Evolutionary conservation across 257 asterid species (phyloP), one percentile per base, ranked within the genome.

Genomic region (Mentha longifolia): DNA sequence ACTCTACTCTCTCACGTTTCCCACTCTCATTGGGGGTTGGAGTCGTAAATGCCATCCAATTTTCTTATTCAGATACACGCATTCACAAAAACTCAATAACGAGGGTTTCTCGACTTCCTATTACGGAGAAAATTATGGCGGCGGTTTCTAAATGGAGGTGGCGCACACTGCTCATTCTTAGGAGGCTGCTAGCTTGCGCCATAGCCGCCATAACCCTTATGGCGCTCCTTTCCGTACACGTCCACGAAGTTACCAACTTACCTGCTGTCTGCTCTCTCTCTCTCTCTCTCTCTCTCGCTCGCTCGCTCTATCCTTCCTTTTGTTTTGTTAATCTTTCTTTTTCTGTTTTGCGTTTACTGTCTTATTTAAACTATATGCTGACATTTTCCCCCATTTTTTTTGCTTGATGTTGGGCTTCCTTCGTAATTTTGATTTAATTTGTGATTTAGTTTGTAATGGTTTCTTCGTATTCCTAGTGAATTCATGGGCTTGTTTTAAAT

Each of bases 111-210:
- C 52, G 50, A 57, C 17, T 4, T 35, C n/a, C 22, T 41, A 8
- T 6, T 59, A 6, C n/a, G 31, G 47, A 63, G 68, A 33, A 65
- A 58, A 7, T 28, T 42, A 74, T 49, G 79, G 67, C 45, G 79
- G 68, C 51, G 82, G 79, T 74, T 83, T 83, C 71, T 83, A 89
- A 86, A 85, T 84, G 79, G 82, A 82, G 83, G 82, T 79, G 90
- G 92, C 84, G 87, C 76, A 73, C 81, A 20, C 83, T 92, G 81
- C 74, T 73, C 82, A 68, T 87, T 35, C 79, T 86, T 70, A 74
- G 90, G 75, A 86, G 79, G 74, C 57, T 87, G 81, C 81, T 92
- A 43, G 80, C 88, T 16, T 86, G 82, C 80, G 95, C 95, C 67
- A 82, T 86, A 75, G 78, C 75, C 52, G 59, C 72, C 51, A 85